Evolutionary conservation across 2,329 filamentous ascomycete species (phyloP), one percentile per base, ranked within the genome.

Genomic region (Pseudofabraea citricarpa): DNA sequence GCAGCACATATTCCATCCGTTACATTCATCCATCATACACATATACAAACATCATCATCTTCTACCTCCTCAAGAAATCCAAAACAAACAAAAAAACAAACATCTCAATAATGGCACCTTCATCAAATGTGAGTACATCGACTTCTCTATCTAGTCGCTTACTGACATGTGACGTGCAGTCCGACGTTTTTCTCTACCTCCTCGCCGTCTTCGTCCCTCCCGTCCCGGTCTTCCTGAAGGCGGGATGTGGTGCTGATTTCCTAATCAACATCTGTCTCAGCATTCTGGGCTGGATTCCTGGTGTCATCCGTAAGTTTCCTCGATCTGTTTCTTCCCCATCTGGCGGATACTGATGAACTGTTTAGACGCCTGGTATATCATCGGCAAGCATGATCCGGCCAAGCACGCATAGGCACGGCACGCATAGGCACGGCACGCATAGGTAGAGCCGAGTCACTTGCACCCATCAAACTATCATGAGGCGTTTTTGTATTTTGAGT

Each of bases 221-320:
- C 41, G 15, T 59, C 4, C 38, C 57, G 6, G 66, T 69, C 16
- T 62, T 67, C 43, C 46, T 69, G 15, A 61, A 63, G 42, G 56
- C 58, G 3, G 66, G 64, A 23, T 68, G 65, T 42, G 56, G 56
- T 20, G 58, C 56, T 6, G 65, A 69, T 37, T 53, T 70, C 19
- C 43, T 66, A 16, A 69, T 69, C 49, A 69, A 69, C 46, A 63
- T 70, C 31, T 50, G 49, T 10, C 50, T 70, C 8, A 56, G 49
- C 9, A 53, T 64, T 13, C 48, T 69, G 5, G 67, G 64, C 8
- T 60, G 57, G 57, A 56, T 60, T 39, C 57, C 57, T 9, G 56
- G 57, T 41, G 52, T 59, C 15, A 49, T 59, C 19, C 56, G 57
- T 60, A 47, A 48, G 54, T 53, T 23, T 7, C 35, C 13, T n/a